Percentiles rank a stretch among this genome's conserved stretches.
These are phyloP conservation scores for Colletotrichum noveboracense DNA, from an alignment of 2,329 filamentous ascomycete species.

Conservation along the genomic window DNA sequence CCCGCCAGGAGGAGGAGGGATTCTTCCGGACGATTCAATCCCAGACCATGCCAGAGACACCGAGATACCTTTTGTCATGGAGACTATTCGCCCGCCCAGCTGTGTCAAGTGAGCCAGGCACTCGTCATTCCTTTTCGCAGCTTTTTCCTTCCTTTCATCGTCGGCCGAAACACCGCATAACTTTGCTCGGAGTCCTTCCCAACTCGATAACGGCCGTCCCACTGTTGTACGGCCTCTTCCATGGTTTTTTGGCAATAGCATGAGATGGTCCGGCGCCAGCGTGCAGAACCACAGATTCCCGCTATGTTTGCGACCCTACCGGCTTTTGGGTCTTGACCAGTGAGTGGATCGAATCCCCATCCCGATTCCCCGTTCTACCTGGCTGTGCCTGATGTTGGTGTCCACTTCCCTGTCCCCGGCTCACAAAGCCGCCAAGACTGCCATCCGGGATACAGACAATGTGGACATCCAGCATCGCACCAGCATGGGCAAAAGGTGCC, in stretches of 20 bases:
- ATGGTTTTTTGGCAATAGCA: not conserved
- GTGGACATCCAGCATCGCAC: not conserved
- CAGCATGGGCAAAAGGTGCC: not conserved
- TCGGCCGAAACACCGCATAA: not conserved
- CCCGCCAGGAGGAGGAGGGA: not conserved
- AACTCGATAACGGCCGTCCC: not conserved
- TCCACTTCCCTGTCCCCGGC: not conserved
- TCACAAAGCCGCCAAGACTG: conserved; percentile 3
- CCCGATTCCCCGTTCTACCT: not conserved
- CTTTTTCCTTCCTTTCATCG: not conserved
- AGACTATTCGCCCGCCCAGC: not conserved
- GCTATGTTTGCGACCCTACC: conserved; percentile 1
- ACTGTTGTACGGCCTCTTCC: not conserved
- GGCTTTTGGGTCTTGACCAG: not conserved
- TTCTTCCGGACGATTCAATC: not conserved
- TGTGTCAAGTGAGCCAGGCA: not conserved
- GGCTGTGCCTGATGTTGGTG: not conserved
- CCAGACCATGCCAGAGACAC: not conserved
- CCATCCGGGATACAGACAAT: not conserved
- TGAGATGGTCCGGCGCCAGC: not conserved
- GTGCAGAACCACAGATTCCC: not conserved
- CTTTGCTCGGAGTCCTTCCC: not conserved
- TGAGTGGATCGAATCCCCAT: not conserved
- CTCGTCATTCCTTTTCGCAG: not conserved
- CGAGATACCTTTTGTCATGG: not conserved